Evolutionary conservation across 1,284 basidiomycete genomes (phyloP).

Genomic region (Termitomyces sp.): DNA sequence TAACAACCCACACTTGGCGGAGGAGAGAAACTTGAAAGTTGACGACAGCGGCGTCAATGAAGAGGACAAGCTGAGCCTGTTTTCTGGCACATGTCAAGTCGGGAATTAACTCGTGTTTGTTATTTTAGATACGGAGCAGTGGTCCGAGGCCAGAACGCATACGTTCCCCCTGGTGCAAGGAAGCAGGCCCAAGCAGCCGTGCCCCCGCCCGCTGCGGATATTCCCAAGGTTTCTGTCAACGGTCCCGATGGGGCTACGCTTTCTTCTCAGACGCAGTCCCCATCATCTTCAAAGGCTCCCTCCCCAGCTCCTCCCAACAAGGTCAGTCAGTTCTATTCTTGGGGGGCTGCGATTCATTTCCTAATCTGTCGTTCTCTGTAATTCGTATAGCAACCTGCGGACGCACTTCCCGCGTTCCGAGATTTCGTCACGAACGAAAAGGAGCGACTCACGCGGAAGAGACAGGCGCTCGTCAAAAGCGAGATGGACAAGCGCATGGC

Average conservation of each 20-base stretch:
- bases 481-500: conserved; percentile 93
- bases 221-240: conserved; percentile 70
- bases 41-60: conserved; percentile 82
- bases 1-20: conserved; percentile 83
- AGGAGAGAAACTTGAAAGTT: conserved; percentile 73
- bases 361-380: neutral
- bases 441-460: conserved; percentile 84
- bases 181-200: conserved; percentile 27
- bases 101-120: conserved; percentile 17
- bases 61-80: conserved; percentile 82
- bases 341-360: neutral
- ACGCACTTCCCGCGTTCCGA: conserved; percentile 75
- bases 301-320: conserved; percentile 51
- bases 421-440: conserved; percentile 89
- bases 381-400: conserved; percentile 55
- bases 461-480: conserved; percentile 83
- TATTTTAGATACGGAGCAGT: conserved; percentile 83
- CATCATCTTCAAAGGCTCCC: conserved; percentile 49
- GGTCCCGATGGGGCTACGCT: conserved; percentile 56
- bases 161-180: conserved; percentile 61
- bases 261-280: conserved; percentile 33
- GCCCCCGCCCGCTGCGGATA: conserved; percentile 37
- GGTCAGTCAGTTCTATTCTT: conserved; percentile 21
- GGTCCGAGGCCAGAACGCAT: conserved; percentile 82
- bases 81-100: too few relatives aligned